Conservation (phyloP, 176 grass and related monocot species). For the Chloris gayana region DNA sequence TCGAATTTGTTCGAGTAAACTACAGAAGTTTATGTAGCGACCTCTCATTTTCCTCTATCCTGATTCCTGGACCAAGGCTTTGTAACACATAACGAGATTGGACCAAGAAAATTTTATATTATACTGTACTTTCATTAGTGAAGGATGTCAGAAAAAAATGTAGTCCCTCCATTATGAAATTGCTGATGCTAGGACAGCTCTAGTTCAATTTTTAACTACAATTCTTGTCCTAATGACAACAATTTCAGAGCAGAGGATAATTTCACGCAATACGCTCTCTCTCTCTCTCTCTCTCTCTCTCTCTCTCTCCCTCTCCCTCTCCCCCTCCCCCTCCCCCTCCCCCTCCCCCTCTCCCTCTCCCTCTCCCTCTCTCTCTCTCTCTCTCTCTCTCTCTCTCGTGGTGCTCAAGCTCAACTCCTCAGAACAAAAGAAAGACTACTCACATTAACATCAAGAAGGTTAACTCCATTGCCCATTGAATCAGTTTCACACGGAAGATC, state of each 20-base stretch:
- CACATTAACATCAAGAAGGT: constrained; percentile 98
- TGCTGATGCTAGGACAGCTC: too few species aligned
- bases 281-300: not conserved
- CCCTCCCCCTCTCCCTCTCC: not conserved
- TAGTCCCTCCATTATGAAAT: too few species aligned
- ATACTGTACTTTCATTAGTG: not conserved
- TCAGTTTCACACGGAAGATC: constrained; percentile 88
- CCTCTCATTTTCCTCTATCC: not conserved
- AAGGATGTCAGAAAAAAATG: not conserved
- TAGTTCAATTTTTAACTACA: too few species aligned
- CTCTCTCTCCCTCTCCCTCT: too few species aligned
- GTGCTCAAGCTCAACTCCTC: constrained; percentile 5
- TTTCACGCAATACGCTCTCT: not conserved
- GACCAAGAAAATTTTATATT: constrained; percentile 4
- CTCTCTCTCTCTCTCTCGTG: not conserved
- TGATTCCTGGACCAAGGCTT: not conserved
- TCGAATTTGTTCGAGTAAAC: not conserved
- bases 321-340: too few species aligned
- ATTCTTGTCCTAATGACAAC: too few species aligned
- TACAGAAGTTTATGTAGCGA: not conserved
- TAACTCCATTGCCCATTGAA: constrained; percentile 67
- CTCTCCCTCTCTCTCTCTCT: not conserved
- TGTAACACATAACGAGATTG: not conserved
- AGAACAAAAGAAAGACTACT: constrained; percentile 43
- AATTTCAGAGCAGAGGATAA: too few species aligned